Evolutionary conservation across 306 rosid genomes (phyloP).

Genomic region (Dryas alaskensis): DNA sequence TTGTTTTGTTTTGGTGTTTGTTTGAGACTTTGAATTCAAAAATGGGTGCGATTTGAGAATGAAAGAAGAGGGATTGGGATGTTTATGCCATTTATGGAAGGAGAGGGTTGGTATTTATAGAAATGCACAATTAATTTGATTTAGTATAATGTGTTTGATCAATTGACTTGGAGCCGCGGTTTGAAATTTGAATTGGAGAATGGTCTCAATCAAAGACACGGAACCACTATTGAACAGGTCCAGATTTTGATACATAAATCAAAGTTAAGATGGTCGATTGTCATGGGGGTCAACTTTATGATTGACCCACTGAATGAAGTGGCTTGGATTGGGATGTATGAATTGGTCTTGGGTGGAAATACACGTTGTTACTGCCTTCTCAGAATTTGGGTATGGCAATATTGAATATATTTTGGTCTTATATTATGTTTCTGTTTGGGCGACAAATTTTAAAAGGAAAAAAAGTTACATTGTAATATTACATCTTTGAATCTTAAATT

Average conservation of each 20-base stretch:
- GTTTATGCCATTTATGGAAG: neutral
- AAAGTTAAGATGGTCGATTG: neutral
- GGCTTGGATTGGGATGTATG: no score
- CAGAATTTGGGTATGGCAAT: no score
- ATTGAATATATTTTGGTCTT: no score
- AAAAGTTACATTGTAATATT: no score
- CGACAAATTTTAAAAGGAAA: no score
- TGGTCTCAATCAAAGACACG: constrained; percentile 26
- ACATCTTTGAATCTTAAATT: no score
- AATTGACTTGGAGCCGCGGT: constrained; percentile 21
- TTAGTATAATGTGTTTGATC: neutral
- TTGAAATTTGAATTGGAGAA: constrained; percentile 19
- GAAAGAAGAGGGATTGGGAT: neutral
- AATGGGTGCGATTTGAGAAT: neutral
- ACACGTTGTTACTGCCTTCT: neutral
- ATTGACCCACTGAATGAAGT: no score
- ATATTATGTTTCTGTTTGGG: no score
- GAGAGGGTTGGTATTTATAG: neutral
- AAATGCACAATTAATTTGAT: neutral
- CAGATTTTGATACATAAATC: neutral
- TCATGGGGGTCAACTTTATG: neutral
- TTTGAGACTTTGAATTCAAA: neutral
- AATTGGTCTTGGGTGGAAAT: neutral
- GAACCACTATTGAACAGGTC: constrained; percentile 3
- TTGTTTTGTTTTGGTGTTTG: neutral